phyloP scores from a whole-genome alignment of 1,284 basidiomycete genomes.

The Papiliotrema terrestris region DNA sequence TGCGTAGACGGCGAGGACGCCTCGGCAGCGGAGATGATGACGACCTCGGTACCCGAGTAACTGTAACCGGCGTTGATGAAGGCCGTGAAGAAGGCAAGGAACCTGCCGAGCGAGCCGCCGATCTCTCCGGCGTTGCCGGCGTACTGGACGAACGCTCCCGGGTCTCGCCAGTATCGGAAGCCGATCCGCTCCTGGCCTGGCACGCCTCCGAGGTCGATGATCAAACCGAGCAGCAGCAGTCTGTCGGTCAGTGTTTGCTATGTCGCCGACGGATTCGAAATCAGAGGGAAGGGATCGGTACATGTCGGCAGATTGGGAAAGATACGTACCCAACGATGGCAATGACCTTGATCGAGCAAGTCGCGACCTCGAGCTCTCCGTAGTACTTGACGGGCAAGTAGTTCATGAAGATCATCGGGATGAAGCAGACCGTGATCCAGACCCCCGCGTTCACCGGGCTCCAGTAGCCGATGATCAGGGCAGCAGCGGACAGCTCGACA shows the following conservation, averaged over 20 bases:
- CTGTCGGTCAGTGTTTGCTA: conserved; percentile 29
- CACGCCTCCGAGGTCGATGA: conserved; percentile 55
- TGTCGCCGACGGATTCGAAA: background rate
- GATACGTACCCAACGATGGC: conserved; percentile 20
- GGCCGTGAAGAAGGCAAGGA: conserved; percentile 13
- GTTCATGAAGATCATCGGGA: conserved; percentile 51
- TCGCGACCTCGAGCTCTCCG: conserved; percentile 45
- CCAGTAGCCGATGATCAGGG: conserved; percentile 29
- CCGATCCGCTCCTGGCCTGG: conserved; percentile 23
- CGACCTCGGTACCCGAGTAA: conserved; percentile 34
- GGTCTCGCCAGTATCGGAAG: conserved; percentile 16
- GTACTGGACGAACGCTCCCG: conserved; percentile 44
- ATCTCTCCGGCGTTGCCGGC: background rate
- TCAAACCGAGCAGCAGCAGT: conserved; percentile 57
- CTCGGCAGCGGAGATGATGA: conserved; percentile 20
- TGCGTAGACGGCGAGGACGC: conserved; percentile 7
- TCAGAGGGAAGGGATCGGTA: background rate
- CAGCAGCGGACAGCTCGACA: background rate
- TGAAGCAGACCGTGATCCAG: conserved; percentile 49
- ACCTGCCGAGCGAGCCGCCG: conserved; percentile 7
- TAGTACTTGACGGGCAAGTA: conserved; percentile 43
- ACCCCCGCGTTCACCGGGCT: conserved; percentile 45
- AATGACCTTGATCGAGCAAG: conserved; percentile 34
- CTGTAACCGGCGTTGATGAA: conserved; percentile 6
- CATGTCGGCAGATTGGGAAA: background rate